phyloP scores from a whole-genome alignment of 1,139 yeast genomes.

The Zygoascus meyerae region DNA sequence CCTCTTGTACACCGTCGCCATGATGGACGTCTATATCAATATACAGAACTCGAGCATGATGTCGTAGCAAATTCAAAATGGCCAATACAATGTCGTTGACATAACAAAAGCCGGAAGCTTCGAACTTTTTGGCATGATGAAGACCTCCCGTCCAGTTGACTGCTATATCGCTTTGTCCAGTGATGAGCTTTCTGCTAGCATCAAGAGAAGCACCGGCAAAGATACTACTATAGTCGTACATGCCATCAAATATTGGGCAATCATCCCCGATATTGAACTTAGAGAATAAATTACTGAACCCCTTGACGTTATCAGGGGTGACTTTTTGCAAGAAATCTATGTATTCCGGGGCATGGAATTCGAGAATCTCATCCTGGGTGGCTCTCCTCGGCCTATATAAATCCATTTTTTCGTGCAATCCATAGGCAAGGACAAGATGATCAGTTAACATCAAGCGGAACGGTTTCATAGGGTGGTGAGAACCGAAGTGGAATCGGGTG shows the following conservation, averaged over 20 bases:
- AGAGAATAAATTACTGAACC: slow-evolving; percentile 53
- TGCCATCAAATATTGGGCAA: slow-evolving; percentile 95
- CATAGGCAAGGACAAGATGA: slow-evolving; percentile 80
- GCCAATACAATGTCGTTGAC: slow-evolving; percentile 91
- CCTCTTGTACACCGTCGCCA: slow-evolving; percentile 98
- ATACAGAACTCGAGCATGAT: slow-evolving; percentile 85
- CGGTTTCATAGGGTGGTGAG: slow-evolving; percentile 98
- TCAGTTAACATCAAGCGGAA: slow-evolving; percentile 90
- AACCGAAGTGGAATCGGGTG: slow-evolving; percentile 78
- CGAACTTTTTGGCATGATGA: slow-evolving; percentile 93
- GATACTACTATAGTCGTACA: slow-evolving; percentile 78
- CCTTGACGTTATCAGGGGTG: slow-evolving; percentile 71
- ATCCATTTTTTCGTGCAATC: slow-evolving; percentile 86
- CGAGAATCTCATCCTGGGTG: slow-evolving; percentile 65
- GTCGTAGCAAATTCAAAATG: slow-evolving; percentile 71
- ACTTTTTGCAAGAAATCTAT: slow-evolving; percentile 68
- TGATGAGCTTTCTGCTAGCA: slow-evolving; percentile 78
- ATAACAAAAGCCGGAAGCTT: slow-evolving; percentile 93
- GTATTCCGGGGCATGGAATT: slow-evolving; percentile 86
- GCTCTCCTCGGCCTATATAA: slow-evolving; percentile 78
- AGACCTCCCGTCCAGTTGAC: slow-evolving; percentile 97
- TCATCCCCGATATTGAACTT: slow-evolving; percentile 95
- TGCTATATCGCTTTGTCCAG: slow-evolving; percentile 89
- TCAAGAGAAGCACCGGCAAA: slow-evolving; percentile 93
- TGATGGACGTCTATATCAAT: slow-evolving; percentile 95